Conservation (phyloP, 352 stramenopile species). For the Globisporangium echinulatum region DNA sequence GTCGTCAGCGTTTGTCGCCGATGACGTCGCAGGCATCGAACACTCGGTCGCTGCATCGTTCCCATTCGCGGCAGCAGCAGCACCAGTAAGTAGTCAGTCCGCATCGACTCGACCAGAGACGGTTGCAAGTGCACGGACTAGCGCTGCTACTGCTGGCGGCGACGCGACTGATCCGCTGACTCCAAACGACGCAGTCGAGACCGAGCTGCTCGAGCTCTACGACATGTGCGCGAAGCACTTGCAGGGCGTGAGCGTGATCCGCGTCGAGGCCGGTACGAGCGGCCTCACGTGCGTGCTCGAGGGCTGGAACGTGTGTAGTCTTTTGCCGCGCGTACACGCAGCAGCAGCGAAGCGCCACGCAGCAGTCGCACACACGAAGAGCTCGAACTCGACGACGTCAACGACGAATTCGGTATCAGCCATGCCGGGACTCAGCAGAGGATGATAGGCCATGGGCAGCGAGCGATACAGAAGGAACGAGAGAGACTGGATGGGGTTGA, state of each 20-base stretch:
- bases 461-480: too few species aligned
- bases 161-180: not conserved
- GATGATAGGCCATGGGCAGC: not conserved
- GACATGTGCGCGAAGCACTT: conserved; percentile 42
- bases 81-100: too few species aligned
- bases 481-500: too few species aligned
- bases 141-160: not conserved
- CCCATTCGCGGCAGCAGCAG: conserved; percentile 14
- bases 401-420: not conserved
- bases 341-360: conserved; percentile 13
- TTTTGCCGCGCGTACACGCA: conserved; percentile 35
- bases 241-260: conserved; percentile 41
- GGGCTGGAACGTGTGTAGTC: conserved; percentile 58
- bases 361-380: conserved; percentile 32
- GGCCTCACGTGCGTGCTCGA: conserved; percentile 50
- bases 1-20: conserved; percentile 1
- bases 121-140: not conserved
- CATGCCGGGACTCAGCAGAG: not conserved
- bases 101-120: not conserved
- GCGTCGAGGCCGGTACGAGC: conserved; percentile 57
- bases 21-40: conserved; percentile 3
- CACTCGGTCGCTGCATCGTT: conserved; percentile 13
- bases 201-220: conserved; percentile 55
- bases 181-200: conserved; percentile 28
- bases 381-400: conserved; percentile 18